Evolutionary conservation across 441 rosid species (phyloP), one percentile per base, ranked within the genome.

Genomic region (Pelargonium cotyledonis): DNA sequence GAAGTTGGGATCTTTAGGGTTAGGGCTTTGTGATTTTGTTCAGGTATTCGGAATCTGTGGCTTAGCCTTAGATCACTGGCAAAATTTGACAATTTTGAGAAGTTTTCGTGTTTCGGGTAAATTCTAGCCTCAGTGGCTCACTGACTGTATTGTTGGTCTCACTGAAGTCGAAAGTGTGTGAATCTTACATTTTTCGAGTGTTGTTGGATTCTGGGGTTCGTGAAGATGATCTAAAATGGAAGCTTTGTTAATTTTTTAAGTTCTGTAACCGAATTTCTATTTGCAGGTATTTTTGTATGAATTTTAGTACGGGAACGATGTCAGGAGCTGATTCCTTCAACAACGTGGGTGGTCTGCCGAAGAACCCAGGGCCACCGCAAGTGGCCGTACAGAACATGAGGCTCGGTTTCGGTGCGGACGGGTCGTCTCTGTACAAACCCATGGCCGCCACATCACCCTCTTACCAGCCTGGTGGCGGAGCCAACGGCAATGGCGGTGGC

Each of bases 241-340:
- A 51, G 0, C 19, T 26, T 26, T 26, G 2, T 26, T 26, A 0
- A 1, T 51, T 14, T n/a, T 46, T 46, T 10, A 1, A 46, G 51
- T 5, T 35, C 38, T 35, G 38, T 35, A 35, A 35, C 38, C 38
- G 38, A 35, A 35, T 35, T 35, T 35, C 38, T 35, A 6, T 35
- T 35, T 35, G 38, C 38, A 51, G 58, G 19, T n/a, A 51, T 51
- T 7, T 4, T 51, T 51, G 58, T 51, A 51, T 51, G 58, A 51
- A 51, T 51, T 51, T 14, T 16, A 51, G 58, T 51, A 51, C 58
- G 58, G 58, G 55, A 58, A 69, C 65, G 49, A 91, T 86, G 91
- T 80, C 98, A 44, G 91, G 86, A 84, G 86, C 92, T 72, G 94
- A 85, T 29, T 75, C 85, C 6, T 85, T 85, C 64, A 73, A 76